Evolutionary conservation across 2,329 filamentous ascomycete genomes (phyloP).

Genomic region (Nothophoma quercina): DNA sequence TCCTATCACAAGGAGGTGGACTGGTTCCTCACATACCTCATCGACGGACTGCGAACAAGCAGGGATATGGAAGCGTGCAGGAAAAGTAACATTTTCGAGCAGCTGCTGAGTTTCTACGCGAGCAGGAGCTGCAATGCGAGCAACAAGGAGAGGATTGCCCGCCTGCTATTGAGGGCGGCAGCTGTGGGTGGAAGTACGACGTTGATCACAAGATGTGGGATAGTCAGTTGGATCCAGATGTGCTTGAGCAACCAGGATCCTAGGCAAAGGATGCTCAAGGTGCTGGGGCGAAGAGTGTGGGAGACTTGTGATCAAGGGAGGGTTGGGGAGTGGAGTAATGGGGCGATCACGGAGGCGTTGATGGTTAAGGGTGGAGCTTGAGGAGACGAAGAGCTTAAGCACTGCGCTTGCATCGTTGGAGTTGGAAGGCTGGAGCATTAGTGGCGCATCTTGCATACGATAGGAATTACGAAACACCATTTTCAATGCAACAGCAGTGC

Average conservation of each 20-base stretch:
- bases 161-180: slow-evolving; percentile 70
- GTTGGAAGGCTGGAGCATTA: slow-evolving; percentile 12
- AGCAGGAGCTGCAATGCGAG: slow-evolving; percentile 69
- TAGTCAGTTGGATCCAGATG: slow-evolving; percentile 76
- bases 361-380: slow-evolving; percentile 18
- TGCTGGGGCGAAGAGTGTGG: slow-evolving; percentile 66
- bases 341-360: slow-evolving; percentile 22
- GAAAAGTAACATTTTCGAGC: slow-evolving; percentile 74
- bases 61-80: slow-evolving; percentile 68
- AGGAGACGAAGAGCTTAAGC: slow-evolving; percentile 15
- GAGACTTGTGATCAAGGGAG: slow-evolving; percentile 72
- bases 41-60: slow-evolving; percentile 69
- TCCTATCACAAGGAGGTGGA: slow-evolving; percentile 71
- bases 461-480: background rate
- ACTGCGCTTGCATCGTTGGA: background rate
- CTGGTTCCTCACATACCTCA: slow-evolving; percentile 76
- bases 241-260: slow-evolving; percentile 59
- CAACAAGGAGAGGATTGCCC: slow-evolving; percentile 68
- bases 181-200: slow-evolving; percentile 78
- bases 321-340: slow-evolving; percentile 70
- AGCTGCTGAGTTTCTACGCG: slow-evolving; percentile 72
- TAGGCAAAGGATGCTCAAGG: slow-evolving; percentile 61
- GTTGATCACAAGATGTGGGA: slow-evolving; percentile 77
- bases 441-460: slow-evolving; percentile 15
- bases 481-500: no score